Evolutionary conservation across 352 stramenopile genomes (phyloP).

Genomic region (Peronospora belbahrii): DNA sequence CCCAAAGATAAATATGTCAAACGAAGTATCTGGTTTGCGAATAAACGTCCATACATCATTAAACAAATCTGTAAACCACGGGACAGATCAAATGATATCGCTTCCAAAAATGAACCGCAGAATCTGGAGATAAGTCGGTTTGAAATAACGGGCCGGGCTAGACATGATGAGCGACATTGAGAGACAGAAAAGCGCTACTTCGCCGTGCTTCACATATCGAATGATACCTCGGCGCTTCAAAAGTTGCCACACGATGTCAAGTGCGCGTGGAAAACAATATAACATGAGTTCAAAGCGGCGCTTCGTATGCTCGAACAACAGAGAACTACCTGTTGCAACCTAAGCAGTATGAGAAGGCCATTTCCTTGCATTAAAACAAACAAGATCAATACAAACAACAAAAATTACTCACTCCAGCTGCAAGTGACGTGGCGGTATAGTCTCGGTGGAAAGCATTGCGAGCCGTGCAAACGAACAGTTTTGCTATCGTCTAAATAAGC

Average conservation of each 20-base stretch:
- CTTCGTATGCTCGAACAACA: conserved; percentile 80
- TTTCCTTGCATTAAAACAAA: background rate
- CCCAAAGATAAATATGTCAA: no score
- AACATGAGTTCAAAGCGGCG: conserved; percentile 81
- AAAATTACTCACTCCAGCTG: conserved; percentile 44
- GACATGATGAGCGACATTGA: conserved; percentile 84
- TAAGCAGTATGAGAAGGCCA: conserved; percentile 13
- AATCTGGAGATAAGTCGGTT: conserved; percentile 76
- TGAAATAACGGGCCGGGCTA: conserved; percentile 69
- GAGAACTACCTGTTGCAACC: conserved; percentile 44
- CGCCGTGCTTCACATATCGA: conserved; percentile 66
- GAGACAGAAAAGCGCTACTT: conserved; percentile 77
- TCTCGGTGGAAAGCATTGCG: conserved; percentile 71
- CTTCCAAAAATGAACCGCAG: conserved; percentile 78
- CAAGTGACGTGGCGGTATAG: conserved; percentile 32
- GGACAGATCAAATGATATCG: conserved; percentile 47
- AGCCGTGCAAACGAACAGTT: conserved; percentile 62
- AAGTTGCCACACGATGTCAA: conserved; percentile 78
- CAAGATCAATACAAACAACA: background rate
- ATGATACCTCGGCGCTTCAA: conserved; percentile 58
- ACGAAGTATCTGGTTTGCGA: no score
- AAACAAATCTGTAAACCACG: no score
- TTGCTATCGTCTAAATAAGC: conserved; percentile 47
- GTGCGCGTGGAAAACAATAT: conserved; percentile 63
- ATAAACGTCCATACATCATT: background rate